Percentiles rank a stretch among this genome's conserved stretches.
phyloP scores from a whole-genome alignment of 2,329 filamentous ascomycete genomes.

The Fusarium odoratissimum region DNA sequence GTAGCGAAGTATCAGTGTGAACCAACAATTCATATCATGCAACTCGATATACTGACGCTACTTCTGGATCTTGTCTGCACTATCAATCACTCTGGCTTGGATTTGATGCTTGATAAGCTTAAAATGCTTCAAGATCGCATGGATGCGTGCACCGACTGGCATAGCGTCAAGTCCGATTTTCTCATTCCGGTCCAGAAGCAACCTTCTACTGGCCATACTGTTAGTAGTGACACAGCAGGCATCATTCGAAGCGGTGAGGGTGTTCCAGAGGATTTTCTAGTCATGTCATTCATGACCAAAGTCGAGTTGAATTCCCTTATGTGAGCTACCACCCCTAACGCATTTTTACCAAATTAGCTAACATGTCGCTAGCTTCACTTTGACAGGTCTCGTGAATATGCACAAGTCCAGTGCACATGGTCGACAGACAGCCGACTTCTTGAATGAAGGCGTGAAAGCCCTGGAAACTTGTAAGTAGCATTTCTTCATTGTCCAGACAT shows the following conservation, averaged over 20 bases:
- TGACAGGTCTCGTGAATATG: conserved; percentile 63
- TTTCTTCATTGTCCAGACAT: background rate
- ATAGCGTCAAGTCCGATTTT: conserved; percentile 60
- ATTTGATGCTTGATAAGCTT: conserved; percentile 69
- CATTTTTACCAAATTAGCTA: conserved; percentile 7
- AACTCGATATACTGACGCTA: conserved; percentile 73
- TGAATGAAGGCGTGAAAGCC: conserved; percentile 57
- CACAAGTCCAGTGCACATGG: conserved; percentile 52
- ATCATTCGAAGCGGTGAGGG: conserved; percentile 63
- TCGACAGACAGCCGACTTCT: conserved; percentile 53
- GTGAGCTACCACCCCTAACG: conserved; percentile 54
- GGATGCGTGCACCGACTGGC: conserved; percentile 67
- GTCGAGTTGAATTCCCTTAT: conserved; percentile 67
- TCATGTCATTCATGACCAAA: conserved; percentile 70
- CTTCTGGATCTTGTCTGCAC: conserved; percentile 78
- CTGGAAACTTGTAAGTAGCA: conserved; percentile 59
- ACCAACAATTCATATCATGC: conserved; percentile 68
- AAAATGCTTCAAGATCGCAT: conserved; percentile 70
- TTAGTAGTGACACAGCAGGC: conserved; percentile 67
- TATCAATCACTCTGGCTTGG: conserved; percentile 70
- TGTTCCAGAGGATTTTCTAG: conserved; percentile 64
- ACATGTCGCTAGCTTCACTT: conserved; percentile 59
- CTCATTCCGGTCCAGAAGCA: conserved; percentile 67
- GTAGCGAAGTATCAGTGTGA: conserved; percentile 78
- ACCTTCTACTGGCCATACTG: conserved; percentile 58